Evolutionary conservation across 2,329 filamentous ascomycete genomes (phyloP), one percentile per base, ranked within the genome.

Genomic region (Colletotrichum melonis): DNA sequence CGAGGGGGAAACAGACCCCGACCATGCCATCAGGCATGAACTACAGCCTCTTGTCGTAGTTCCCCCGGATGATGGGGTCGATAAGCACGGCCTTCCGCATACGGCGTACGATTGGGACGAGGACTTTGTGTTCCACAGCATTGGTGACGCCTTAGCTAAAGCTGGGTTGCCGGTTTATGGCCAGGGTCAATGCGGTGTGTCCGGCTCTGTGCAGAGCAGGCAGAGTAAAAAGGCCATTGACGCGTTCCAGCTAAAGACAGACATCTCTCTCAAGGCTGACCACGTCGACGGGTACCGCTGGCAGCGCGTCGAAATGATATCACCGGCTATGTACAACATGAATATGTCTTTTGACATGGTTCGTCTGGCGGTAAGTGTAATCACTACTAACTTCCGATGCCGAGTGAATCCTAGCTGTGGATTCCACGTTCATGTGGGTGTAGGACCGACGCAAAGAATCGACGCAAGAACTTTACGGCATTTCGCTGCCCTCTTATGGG

Each of bases 401-500:
- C 78, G 81, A 2, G 76, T 83, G 14, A 85, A 85, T 66, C 38
- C 73, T 0, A 75, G 77, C 1, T 81, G 80, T 32, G 82, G 82
- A 9, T 76, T 84, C 24, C 82, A 83, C 63, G 80, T 85, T 16
- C 82, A 84, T 60, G 76, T 85, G 4, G 83, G 81, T 5, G 80
- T 80, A 60, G 83, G 83, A 0, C 67, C 42, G 16, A 62, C 57
- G 5, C 69, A 76, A n/a, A 77, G 75, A 62, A 79, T 84, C 63
- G 76, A 80, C 16, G 58, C 79, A 11, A 73, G 76, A 12, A 76
- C 77, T 0, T 30, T 81, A 14, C 79, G 80, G 14, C 79, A 81
- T 30, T 77, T 80, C 11, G 81, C 77, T 2, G 79, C 78, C 5
- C 78, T 84, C 22, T 69, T 81, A 7, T 84, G 79, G 80, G 82